Percentiles rank a stretch among this genome's conserved stretches.
phyloP scores from a whole-genome alignment of 371 early-diverging fungal genomes.

The Batkoa obscura region DNA sequence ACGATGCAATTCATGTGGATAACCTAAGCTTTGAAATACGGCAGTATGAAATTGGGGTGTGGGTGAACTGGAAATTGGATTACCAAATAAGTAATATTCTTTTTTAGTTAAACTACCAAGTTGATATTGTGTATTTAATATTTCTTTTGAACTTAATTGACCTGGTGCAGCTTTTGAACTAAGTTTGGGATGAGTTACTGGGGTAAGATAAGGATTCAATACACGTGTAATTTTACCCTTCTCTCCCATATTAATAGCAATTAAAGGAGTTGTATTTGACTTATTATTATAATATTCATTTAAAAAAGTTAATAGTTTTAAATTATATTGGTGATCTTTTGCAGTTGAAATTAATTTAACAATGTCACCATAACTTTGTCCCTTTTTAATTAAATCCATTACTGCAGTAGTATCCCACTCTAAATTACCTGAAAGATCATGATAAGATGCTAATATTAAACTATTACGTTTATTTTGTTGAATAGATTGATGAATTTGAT shows the following conservation, averaged over 20 bases:
- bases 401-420: conserved; percentile 35
- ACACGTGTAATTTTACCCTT: conserved; percentile 75
- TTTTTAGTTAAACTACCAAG: conserved; percentile 42
- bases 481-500: conserved; percentile 22
- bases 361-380: conserved; percentile 47
- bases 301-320: conserved; percentile 44
- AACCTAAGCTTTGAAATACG: conserved; percentile 62
- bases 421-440: conserved; percentile 45
- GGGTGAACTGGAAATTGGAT: conserved; percentile 72
- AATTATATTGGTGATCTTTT: conserved; percentile 50
- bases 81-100: conserved; percentile 75
- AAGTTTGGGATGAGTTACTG: conserved; percentile 73
- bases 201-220: conserved; percentile 68
- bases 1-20: conserved; percentile 54
- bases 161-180: conserved; percentile 82
- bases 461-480: conserved; percentile 29
- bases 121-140: conserved; percentile 43
- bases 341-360: conserved; percentile 82
- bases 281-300: conserved; percentile 12
- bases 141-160: conserved; percentile 70
- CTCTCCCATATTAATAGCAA: conserved; percentile 87
- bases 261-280: conserved; percentile 36
- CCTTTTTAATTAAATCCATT: conserved; percentile 25
- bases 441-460: conserved; percentile 77
- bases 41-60: conserved; percentile 87